Base-by-base conservation (phyloP, 345 rosid genomes). In the Eucalyptus guilfoylei region DNA sequence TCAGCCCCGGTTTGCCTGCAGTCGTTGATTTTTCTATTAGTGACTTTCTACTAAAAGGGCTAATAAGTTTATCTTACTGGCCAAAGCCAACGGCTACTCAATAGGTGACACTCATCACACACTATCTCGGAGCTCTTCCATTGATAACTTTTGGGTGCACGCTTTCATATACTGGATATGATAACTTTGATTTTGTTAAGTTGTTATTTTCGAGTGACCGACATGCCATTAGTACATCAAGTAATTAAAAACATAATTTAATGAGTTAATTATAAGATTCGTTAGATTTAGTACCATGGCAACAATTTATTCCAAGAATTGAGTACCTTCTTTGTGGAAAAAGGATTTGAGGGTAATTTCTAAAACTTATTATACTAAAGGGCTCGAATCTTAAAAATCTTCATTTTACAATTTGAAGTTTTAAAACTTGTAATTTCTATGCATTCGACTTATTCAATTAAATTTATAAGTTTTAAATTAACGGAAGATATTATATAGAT, bases 121-220 rank as follows among this genome's bases (percentile, higher is more conserved):
- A 45, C 48, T 3, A 45, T 45, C 21, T 16, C 3, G 8, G 54
- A 50, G 54, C 54, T 50, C 54, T 50, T 5, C 21, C 54, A 6
- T 50, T 16, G 8, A 11, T 26, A 60, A 60, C 32, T 60, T 60
- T 60, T 12, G 3, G 14, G 17, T 1, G 11, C 7, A 14, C 16
- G 0, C 6, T 6, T 30, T 0, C 7, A 13, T 30, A 4, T 5
- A 10, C 0, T 0, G 8, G 1, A 28, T 28, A 12, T 2, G 8
- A 3, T 30, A 62, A 62, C 17, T 60, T 52, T 30, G 0, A 30
- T 30, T 3, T 0, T 30, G 1, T 62, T 7, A 11, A 13, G 16
- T 19, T 4, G 3, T 62, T 62, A 12, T 30, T 13, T 62, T 30
- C 4, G 0, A 1, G 4, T 4, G 2, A 6, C 7, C 5, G 16